phyloP scores from a whole-genome alignment of 768 basidiomycete genomes.

The Clitopilus passeckerianus region DNA sequence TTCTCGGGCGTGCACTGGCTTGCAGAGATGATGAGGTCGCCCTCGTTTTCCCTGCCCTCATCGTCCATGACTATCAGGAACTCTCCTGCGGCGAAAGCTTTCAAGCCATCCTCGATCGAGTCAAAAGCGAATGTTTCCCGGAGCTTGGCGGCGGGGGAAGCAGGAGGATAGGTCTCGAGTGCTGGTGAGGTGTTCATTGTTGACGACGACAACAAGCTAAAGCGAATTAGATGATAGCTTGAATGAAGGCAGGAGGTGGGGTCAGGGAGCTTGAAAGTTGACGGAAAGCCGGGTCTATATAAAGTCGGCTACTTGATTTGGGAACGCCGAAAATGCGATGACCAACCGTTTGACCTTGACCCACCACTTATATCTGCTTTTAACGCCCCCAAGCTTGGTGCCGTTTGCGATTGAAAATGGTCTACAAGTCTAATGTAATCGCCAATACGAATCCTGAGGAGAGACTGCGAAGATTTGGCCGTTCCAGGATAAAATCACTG shows the following conservation, averaged over 20 bases:
- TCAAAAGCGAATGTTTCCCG: constrained; percentile 66
- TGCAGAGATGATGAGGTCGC: constrained; percentile 90
- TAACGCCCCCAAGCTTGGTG: neutral
- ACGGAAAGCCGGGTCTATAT: neutral
- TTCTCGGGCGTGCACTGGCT: constrained; percentile 84
- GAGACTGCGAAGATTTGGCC: neutral
- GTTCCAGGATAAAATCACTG: neutral
- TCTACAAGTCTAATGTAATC: neutral
- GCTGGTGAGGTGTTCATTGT: constrained; percentile 5
- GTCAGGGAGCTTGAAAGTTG: constrained; percentile 2
- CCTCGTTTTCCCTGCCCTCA: constrained; percentile 93
- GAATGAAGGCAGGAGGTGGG: neutral
- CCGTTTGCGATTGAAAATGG: neutral
- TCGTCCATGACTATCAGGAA: constrained; percentile 99
- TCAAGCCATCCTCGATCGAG: constrained; percentile 71
- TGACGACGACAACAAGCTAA: constrained; percentile 13
- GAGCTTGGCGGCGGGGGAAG: constrained; percentile 18
- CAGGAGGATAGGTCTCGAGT: constrained; percentile 29
- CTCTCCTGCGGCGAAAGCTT: constrained; percentile 73
- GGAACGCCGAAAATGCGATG: neutral
- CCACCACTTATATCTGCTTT: neutral
- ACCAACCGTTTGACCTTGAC: neutral
- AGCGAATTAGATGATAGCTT: neutral
- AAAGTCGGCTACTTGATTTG: neutral
- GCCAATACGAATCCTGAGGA: neutral